A percentile compares a stretch with the other conserved stretches of the same genome.
Conservation (phyloP, 2,329 filamentous ascomycete genomes). For the Monosporascus sp. region DNA sequence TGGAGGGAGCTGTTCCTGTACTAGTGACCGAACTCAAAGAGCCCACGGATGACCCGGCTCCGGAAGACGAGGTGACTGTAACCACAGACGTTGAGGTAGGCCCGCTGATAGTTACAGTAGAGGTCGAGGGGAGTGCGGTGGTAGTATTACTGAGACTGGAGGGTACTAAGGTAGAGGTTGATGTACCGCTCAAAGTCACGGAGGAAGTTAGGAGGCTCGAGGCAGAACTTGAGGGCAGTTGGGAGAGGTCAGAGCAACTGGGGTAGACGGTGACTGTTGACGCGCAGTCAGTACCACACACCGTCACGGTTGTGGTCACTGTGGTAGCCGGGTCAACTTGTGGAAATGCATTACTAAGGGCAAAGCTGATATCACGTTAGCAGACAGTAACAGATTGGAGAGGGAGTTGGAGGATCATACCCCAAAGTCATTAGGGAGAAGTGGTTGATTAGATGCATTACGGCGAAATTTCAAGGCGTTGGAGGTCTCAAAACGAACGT, state of each 20-base stretch:
- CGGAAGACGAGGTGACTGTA: conserved; percentile 1
- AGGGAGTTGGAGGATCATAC: conserved; percentile 10
- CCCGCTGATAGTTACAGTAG: conserved; percentile 9
- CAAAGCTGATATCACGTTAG: conserved; percentile 17
- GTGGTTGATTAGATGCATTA: conserved; percentile 17
- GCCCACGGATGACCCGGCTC: conserved; percentile 4
- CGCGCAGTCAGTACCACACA: conserved; percentile 20
- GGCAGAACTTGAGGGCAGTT: conserved; percentile 1
- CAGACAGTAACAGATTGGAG: background rate
- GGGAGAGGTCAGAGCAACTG: conserved; percentile 12
- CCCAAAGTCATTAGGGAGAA: conserved; percentile 21
- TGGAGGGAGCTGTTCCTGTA: background rate
- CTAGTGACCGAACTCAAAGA: conserved; percentile 5
- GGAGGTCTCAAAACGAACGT: conserved; percentile 19
- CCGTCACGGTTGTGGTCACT: conserved; percentile 20
- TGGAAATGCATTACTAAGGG: conserved; percentile 14
- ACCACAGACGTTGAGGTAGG: conserved; percentile 5
- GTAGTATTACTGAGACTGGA: conserved; percentile 3
- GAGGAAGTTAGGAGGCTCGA: background rate
- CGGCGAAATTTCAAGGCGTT: conserved; percentile 5
- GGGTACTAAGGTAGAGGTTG: conserved; percentile 4
- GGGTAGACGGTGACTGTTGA: conserved; percentile 20
- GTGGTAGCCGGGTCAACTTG: conserved; percentile 12
- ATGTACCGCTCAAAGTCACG: conserved; percentile 1
- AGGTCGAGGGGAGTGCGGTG: conserved; percentile 14